These are phyloP conservation scores for Claviceps digitariae DNA, from an alignment of 2,329 filamentous ascomycete genomes.

Conservation along the genomic window DNA sequence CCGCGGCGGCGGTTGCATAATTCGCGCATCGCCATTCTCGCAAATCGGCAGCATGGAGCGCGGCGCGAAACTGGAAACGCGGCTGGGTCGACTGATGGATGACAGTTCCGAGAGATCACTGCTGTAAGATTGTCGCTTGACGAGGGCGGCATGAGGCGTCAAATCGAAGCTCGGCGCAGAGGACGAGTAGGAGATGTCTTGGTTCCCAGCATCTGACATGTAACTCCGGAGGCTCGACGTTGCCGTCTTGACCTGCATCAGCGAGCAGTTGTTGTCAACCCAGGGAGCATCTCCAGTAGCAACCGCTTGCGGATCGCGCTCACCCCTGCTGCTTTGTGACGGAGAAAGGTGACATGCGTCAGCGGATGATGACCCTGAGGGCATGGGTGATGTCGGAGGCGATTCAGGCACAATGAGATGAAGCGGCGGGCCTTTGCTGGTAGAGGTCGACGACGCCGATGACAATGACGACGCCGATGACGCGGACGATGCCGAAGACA, in stretches of 20 bases:
- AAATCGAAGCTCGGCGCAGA: slow-evolving; percentile 2
- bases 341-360: not conserved
- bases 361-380: not conserved
- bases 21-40: slow-evolving; percentile 2
- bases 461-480: not conserved
- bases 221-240: not conserved
- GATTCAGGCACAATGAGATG: slow-evolving; percentile 5
- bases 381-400: slow-evolving; percentile 3
- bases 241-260: not conserved
- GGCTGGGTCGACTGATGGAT: slow-evolving; percentile 5
- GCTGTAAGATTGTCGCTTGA: slow-evolving; percentile 6
- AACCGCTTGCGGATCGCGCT: not conserved
- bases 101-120: slow-evolving; percentile 8
- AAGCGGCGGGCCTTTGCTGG: slow-evolving; percentile 5
- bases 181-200: not conserved
- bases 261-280: not conserved
- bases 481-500: slow-evolving; percentile 4
- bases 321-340: not conserved
- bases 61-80: not conserved
- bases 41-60: slow-evolving; percentile 7
- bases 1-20: not conserved
- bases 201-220: not conserved
- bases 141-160: not conserved
- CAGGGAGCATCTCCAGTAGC: not conserved
- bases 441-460: not conserved